Evolutionary conservation across 2,329 filamentous ascomycete species (phyloP).

Genomic region (Aplosporella prunicola): DNA sequence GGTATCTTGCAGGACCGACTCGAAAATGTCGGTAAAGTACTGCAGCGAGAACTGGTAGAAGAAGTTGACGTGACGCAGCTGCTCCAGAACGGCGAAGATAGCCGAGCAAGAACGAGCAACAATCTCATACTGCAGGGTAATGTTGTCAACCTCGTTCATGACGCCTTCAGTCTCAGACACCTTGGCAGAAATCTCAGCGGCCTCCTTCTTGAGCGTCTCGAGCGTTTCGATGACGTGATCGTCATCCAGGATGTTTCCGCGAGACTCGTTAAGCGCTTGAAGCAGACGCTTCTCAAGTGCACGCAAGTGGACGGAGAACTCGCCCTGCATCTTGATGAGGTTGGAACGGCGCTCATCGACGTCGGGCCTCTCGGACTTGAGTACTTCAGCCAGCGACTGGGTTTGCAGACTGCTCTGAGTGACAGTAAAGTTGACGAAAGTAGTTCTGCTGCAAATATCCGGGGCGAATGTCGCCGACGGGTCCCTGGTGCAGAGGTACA

Average conservation of each 20-base stretch:
- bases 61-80: slow-evolving; percentile 96
- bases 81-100: slow-evolving; percentile 92
- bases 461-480: slow-evolving; percentile 92
- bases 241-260: slow-evolving; percentile 95
- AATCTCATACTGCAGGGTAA: slow-evolving; percentile 87
- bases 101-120: slow-evolving; percentile 93
- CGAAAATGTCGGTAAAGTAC: slow-evolving; percentile 97
- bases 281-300: slow-evolving; percentile 90
- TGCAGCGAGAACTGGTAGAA: slow-evolving; percentile 99
- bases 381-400: slow-evolving; percentile 91
- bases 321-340: slow-evolving; percentile 95
- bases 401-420: slow-evolving; percentile 98
- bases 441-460: slow-evolving; percentile 95
- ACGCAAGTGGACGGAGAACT: slow-evolving; percentile 96
- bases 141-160: slow-evolving; percentile 94
- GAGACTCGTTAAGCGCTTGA: slow-evolving; percentile 92
- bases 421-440: slow-evolving; percentile 98
- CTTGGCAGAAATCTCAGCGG: slow-evolving; percentile 90
- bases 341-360: slow-evolving; percentile 94
- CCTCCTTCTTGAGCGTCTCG: slow-evolving; percentile 95
- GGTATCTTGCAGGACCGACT: slow-evolving; percentile 76
- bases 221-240: slow-evolving; percentile 97
- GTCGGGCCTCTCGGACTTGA: slow-evolving; percentile 95
- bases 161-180: slow-evolving; percentile 95
- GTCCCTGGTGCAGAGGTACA: slow-evolving; percentile 91